These are phyloP conservation scores for Cryptomeria japonica DNA, from an alignment of 75 land plant genomes.

Conservation along the genomic window DNA sequence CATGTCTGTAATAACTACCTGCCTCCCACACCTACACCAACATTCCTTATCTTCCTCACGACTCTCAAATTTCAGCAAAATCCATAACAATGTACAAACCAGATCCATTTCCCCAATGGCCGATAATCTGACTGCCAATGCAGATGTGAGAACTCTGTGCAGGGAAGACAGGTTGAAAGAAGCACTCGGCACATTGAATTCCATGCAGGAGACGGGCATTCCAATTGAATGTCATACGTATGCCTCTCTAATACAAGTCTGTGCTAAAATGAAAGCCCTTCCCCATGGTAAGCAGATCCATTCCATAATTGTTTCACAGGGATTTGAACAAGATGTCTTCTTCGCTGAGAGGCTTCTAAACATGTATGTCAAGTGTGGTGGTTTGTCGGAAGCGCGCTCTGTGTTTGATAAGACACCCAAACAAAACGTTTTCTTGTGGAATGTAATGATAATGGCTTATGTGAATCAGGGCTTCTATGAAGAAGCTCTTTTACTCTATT, in stretches of 20 bases:
- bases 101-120: background rate
- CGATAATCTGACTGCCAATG: background rate
- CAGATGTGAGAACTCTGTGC: background rate
- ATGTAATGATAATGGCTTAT: conserved; percentile 11
- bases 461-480: background rate
- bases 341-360: conserved; percentile 9
- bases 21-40: too few species aligned
- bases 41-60: too few species aligned
- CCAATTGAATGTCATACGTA: background rate
- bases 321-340: background rate
- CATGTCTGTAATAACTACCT: too few species aligned
- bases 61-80: too few species aligned
- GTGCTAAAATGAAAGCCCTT: background rate
- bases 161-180: background rate
- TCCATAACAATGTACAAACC: background rate
- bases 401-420: conserved; percentile 8
- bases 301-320: background rate
- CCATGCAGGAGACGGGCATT: background rate
- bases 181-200: background rate
- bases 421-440: conserved; percentile 6
- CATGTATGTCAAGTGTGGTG: conserved; percentile 9
- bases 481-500: conserved; percentile 9
- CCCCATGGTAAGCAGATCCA: background rate
- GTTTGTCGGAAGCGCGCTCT: background rate
- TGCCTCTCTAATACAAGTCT: background rate